Percentiles rank a stretch among this genome's conserved stretches.
phyloP scores from a whole-genome alignment of 1,139 yeast species.

The Zygoascus hellenicus region DNA sequence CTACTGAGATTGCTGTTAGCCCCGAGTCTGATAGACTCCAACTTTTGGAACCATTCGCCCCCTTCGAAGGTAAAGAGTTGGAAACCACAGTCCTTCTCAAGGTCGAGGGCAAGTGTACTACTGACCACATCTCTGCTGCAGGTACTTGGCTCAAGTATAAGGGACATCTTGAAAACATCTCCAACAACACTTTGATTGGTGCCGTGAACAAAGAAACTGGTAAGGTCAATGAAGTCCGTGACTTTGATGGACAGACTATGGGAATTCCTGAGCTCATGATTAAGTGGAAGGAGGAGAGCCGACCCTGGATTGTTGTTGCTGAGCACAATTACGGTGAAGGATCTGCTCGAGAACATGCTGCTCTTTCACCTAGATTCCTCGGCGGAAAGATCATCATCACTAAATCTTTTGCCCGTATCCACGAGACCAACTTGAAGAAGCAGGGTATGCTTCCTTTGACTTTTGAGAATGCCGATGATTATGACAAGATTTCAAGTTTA shows the following conservation, averaged over 20 bases:
- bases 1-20: conserved; percentile 63
- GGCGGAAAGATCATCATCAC: conserved; percentile 98
- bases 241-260: conserved; percentile 65
- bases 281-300: conserved; percentile 78
- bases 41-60: conserved; percentile 76
- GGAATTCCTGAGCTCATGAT: conserved; percentile 96
- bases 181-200: conserved; percentile 91
- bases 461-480: conserved; percentile 82
- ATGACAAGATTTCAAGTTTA: conserved; percentile 70
- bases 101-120: conserved; percentile 96
- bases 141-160: conserved; percentile 99
- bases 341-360: conserved; percentile 99
- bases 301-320: conserved; percentile 98
- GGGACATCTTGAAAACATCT: conserved; percentile 94
- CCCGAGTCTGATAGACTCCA: conserved; percentile 79
- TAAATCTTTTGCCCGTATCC: conserved; percentile 97
- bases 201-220: conserved; percentile 97
- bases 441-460: conserved; percentile 97
- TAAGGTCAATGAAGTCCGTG: conserved; percentile 86
- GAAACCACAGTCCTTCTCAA: conserved; percentile 70
- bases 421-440: conserved; percentile 90
- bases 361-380: conserved; percentile 97
- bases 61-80: conserved; percentile 83
- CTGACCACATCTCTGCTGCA: conserved; percentile 98
- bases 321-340: conserved; percentile 99